Evolutionary conservation across 2,329 filamentous ascomycete species (phyloP).

Genomic region (Penicillium olsonii): DNA sequence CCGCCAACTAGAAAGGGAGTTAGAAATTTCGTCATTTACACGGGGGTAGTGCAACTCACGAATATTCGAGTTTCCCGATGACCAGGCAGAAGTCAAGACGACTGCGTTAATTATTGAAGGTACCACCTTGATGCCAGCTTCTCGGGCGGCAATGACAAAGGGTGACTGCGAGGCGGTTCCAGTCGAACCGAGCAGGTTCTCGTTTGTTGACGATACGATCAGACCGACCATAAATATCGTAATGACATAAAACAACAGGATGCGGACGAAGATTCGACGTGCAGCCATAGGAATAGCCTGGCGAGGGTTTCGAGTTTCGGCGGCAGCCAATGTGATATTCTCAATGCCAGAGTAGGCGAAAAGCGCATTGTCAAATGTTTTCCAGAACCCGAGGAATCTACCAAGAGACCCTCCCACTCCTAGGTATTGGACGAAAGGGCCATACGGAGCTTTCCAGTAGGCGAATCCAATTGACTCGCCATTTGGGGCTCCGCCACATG

Average conservation of each 20-base stretch:
- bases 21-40: neutral
- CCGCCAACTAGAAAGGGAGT: conserved; percentile 23
- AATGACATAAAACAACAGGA: conserved; percentile 57
- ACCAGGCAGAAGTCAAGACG: conserved; percentile 36
- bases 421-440: conserved; percentile 42
- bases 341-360: conserved; percentile 47
- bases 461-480: conserved; percentile 40
- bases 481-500: conserved; percentile 43
- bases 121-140: conserved; percentile 40
- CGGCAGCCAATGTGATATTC: conserved; percentile 50
- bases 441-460: conserved; percentile 46
- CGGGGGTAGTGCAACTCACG: conserved; percentile 1
- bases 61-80: conserved; percentile 45
- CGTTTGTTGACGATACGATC: conserved; percentile 48
- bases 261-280: conserved; percentile 55
- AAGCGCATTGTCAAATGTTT: conserved; percentile 23
- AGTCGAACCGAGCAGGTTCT: conserved; percentile 48
- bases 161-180: conserved; percentile 47
- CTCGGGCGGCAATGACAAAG: conserved; percentile 47
- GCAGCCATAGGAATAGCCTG: conserved; percentile 56
- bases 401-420: conserved; percentile 45
- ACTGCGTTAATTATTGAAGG: conserved; percentile 26
- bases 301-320: conserved; percentile 53
- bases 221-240: conserved; percentile 52
- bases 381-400: conserved; percentile 48